phyloP scores from a whole-genome alignment of 2,329 filamentous ascomycete species.

The Clarireedia paspali region DNA sequence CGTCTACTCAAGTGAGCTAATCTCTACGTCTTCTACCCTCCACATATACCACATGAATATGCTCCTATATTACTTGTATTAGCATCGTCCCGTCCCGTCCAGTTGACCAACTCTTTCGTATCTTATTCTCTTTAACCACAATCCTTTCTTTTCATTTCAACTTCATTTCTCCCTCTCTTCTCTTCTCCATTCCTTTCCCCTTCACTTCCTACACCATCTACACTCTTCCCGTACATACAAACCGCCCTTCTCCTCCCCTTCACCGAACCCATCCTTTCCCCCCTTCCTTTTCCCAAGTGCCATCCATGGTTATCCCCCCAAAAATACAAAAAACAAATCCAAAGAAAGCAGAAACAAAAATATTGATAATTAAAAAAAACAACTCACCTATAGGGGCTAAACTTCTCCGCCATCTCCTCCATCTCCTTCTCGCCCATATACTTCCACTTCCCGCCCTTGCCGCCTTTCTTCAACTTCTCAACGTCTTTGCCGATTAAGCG shows the following conservation, averaged over 20 bases:
- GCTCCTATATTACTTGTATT: conserved; percentile 44
- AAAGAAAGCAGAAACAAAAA: too few relatives aligned
- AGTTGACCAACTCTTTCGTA: not conserved
- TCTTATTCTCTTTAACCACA: not conserved
- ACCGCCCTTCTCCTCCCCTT: not conserved
- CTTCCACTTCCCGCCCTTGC: conserved; percentile 83
- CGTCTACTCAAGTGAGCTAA: too few relatives aligned
- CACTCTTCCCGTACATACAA: too few relatives aligned
- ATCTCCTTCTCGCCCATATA: conserved; percentile 96
- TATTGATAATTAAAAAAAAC: not conserved
- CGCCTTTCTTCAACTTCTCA: conserved; percentile 64
- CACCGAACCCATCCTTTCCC: not conserved
- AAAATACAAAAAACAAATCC: too few relatives aligned
- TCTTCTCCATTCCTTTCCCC: too few relatives aligned
- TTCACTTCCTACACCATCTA: not conserved
- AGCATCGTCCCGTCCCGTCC: not conserved
- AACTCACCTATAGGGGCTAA: conserved; percentile 67
- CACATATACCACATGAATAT: conserved; percentile 96
- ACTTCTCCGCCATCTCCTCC: conserved; percentile 71
- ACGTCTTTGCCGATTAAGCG: conserved; percentile 78
- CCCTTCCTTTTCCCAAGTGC: too few relatives aligned
- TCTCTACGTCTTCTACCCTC: too few relatives aligned
- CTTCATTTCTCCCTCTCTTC: not conserved
- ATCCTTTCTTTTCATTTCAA: too few relatives aligned
- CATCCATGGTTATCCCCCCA: too few relatives aligned